Evolutionary conservation across 1,284 basidiomycete species (phyloP).

Genomic region (Agaricales sp.): DNA sequence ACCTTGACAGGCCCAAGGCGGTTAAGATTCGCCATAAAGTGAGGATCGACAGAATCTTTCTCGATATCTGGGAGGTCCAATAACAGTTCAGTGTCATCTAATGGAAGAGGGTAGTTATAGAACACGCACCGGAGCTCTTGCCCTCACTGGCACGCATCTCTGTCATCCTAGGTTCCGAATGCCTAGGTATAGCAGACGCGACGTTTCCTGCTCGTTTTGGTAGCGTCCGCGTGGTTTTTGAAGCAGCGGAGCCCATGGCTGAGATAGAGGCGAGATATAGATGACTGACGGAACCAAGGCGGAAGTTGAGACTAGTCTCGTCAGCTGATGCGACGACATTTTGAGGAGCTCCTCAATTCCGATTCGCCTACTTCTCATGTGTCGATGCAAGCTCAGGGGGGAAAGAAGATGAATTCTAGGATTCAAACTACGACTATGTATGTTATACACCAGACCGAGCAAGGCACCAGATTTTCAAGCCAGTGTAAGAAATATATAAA

Average conservation of each 20-base stretch:
- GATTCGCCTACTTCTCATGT: not conserved
- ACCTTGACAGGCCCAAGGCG: constrained; percentile 66
- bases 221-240: constrained; percentile 57
- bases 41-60: constrained; percentile 63
- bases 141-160: constrained; percentile 37
- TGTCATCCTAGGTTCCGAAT: constrained; percentile 36
- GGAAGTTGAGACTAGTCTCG: too few relatives aligned
- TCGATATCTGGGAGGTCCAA: constrained; percentile 43
- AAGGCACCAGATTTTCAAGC: not conserved
- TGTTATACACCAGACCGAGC: not conserved
- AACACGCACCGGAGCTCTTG: constrained; percentile 41
- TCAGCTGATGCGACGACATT: not conserved
- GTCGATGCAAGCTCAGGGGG: not conserved
- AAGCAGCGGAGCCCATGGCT: constrained; percentile 59
- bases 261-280: constrained; percentile 3
- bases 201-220: constrained; percentile 35
- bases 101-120: not conserved
- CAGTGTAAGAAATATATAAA: constrained; percentile 4
- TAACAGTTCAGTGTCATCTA: not conserved
- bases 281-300: too few relatives aligned
- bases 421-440: not conserved
- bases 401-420: not conserved
- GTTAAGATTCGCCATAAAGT: constrained; percentile 64
- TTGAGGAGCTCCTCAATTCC: constrained; percentile 1
- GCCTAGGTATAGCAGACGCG: constrained; percentile 44